Percentiles rank a stretch among this genome's conserved stretches.
phyloP scores from a whole-genome alignment of 306 rosid species.

The Cucurbita pepo region DNA sequence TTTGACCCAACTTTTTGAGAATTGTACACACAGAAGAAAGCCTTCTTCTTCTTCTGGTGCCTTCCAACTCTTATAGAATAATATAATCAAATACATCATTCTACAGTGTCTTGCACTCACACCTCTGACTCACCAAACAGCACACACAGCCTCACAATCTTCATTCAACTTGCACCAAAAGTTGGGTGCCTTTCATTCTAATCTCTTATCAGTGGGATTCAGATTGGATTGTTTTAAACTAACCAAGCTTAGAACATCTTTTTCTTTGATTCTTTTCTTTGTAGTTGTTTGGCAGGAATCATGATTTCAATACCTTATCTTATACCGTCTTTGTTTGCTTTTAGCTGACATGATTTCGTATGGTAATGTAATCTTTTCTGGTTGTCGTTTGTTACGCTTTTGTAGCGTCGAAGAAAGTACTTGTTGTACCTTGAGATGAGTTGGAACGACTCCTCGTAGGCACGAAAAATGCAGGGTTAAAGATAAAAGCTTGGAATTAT shows the following conservation, averaged over 20 bases:
- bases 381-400: not conserved
- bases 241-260: not conserved
- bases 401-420: not conserved
- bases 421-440: not conserved
- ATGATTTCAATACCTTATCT: not conserved
- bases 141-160: not conserved
- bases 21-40: not conserved
- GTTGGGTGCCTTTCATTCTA: not conserved
- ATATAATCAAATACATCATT: not conserved
- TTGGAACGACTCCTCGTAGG: not conserved
- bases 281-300: not conserved
- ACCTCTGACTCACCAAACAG: not conserved
- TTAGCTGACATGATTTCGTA: not conserved
- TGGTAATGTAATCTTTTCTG: not conserved
- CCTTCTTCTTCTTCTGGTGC: not conserved
- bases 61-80: not conserved
- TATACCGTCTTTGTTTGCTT: not conserved
- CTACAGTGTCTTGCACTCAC: not conserved
- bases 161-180: conserved; percentile 2
- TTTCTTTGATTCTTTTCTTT: not conserved
- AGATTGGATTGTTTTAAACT: not conserved
- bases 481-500: not conserved
- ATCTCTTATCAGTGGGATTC: not conserved
- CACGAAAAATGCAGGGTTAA: not conserved
- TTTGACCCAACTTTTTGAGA: conserved; percentile 6